Conservation (phyloP, 2,329 filamentous ascomycete genomes). For the Keithomyces neogunnii region DNA sequence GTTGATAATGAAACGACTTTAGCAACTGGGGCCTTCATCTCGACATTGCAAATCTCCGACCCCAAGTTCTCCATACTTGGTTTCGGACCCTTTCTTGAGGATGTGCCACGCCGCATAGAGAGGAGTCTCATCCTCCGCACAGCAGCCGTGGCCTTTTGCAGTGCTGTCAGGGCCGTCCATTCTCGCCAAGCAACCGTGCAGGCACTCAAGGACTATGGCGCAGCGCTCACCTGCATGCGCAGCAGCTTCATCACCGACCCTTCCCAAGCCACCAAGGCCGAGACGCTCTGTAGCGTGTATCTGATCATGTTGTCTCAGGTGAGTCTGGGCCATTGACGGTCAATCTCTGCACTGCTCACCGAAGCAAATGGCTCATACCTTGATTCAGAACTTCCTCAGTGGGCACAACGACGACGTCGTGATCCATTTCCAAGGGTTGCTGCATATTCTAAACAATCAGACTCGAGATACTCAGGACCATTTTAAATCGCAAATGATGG, state of each 20-base stretch:
- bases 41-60: conserved; percentile 28
- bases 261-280: conserved; percentile 15
- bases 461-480: background rate
- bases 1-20: conserved; percentile 2
- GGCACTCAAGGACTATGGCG: conserved; percentile 21
- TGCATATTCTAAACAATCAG: conserved; percentile 4
- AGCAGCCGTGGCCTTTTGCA: conserved; percentile 21
- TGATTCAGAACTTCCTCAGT: conserved; percentile 1
- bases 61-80: conserved; percentile 37
- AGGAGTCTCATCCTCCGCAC: conserved; percentile 36
- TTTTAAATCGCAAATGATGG: conserved; percentile 5
- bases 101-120: conserved; percentile 37
- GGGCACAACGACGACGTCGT: conserved; percentile 3
- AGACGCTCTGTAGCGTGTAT: conserved; percentile 29
- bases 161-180: conserved; percentile 16
- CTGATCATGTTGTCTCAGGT: conserved; percentile 23
- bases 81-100: conserved; percentile 35
- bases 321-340: background rate
- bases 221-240: conserved; percentile 15
- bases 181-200: conserved; percentile 12
- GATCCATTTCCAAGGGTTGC: conserved; percentile 4
- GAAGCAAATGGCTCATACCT: background rate
- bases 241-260: conserved; percentile 21
- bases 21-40: conserved; percentile 15
- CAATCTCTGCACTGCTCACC: background rate